Conservation (phyloP, 176 grass and related monocot species). For the Pontederia paniculata region DNA sequence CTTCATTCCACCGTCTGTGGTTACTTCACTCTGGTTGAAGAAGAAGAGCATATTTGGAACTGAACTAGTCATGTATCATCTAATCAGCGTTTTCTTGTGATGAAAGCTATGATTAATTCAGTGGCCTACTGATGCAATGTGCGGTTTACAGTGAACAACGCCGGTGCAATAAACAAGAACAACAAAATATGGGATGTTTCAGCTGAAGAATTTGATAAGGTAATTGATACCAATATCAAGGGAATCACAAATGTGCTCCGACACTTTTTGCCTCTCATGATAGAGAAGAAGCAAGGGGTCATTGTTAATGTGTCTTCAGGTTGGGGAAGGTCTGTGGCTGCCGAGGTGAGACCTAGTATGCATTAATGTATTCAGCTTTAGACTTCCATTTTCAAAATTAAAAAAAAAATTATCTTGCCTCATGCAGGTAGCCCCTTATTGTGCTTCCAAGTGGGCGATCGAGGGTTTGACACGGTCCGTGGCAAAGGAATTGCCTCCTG, state of each 20-base stretch:
- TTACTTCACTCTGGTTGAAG: too few relatives aligned
- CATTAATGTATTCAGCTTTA: too few relatives aligned
- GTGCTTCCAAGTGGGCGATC: slow-evolving; percentile 94
- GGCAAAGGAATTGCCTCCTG: slow-evolving; percentile 80
- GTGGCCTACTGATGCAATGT: neutral
- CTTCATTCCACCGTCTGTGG: too few relatives aligned
- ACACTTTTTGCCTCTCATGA: slow-evolving; percentile 85
- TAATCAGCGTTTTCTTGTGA: neutral
- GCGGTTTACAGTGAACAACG: slow-evolving; percentile 68
- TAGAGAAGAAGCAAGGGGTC: slow-evolving; percentile 84
- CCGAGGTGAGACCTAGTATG: slow-evolving; percentile 33
- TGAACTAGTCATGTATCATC: neutral
- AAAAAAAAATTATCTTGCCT: slow-evolving; percentile 1
- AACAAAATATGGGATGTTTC: slow-evolving; percentile 89
- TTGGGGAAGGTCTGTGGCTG: slow-evolving; percentile 93
- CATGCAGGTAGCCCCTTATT: slow-evolving; percentile 81
- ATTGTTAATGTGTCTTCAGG: slow-evolving; percentile 90
- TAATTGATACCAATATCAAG: slow-evolving; percentile 94
- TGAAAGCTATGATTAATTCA: neutral
- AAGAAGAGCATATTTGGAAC: too few relatives aligned
- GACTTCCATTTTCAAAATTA: too few relatives aligned
- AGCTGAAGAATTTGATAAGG: slow-evolving; percentile 84
- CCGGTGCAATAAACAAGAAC: slow-evolving; percentile 91
- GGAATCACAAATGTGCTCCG: slow-evolving; percentile 77
- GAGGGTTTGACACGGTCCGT: slow-evolving; percentile 85